Conservation (phyloP, 805 yeast genomes). For the Schwanniomyces yamadae region DNA sequence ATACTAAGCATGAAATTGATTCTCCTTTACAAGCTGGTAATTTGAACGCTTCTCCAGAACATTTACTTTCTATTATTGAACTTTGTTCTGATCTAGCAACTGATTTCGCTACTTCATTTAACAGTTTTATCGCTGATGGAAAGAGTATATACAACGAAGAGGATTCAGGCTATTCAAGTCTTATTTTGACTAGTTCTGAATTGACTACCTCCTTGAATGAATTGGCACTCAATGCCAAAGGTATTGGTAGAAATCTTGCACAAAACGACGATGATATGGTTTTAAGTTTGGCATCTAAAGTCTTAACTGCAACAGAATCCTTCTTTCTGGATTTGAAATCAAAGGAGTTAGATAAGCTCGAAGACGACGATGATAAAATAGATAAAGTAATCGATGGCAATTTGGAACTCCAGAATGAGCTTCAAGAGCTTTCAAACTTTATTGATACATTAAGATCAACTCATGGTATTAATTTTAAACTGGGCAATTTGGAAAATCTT, state of each 20-base stretch:
- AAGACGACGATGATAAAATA: slow-evolving; percentile 62
- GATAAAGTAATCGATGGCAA: slow-evolving; percentile 78
- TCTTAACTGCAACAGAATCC: slow-evolving; percentile 59
- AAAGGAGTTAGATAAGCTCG: slow-evolving; percentile 45
- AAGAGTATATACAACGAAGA: slow-evolving; percentile 41
- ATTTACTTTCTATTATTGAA: slow-evolving; percentile 66
- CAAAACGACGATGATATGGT: slow-evolving; percentile 55
- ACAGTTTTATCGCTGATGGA: slow-evolving; percentile 74
- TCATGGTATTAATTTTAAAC: slow-evolving; percentile 24
- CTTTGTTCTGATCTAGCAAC: slow-evolving; percentile 69
- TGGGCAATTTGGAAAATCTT: slow-evolving; percentile 62
- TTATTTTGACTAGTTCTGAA: slow-evolving; percentile 61
- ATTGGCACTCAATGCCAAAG: slow-evolving; percentile 65
- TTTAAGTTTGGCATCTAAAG: slow-evolving; percentile 47
- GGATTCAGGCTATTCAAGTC: slow-evolving; percentile 56
- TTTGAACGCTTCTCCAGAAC: slow-evolving; percentile 70
- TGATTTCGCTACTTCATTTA: slow-evolving; percentile 77
- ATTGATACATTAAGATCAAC: slow-evolving; percentile 52
- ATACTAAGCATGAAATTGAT: slow-evolving; percentile 63
- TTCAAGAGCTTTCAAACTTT: slow-evolving; percentile 56
- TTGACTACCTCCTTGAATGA: slow-evolving; percentile 64
- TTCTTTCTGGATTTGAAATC: slow-evolving; percentile 63
- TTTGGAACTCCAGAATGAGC: slow-evolving; percentile 65
- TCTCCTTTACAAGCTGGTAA: slow-evolving; percentile 85
- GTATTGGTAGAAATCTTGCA: slow-evolving; percentile 56